phyloP scores from a whole-genome alignment of 176 grass and related monocot genomes.

The Musa schizocarpa region DNA sequence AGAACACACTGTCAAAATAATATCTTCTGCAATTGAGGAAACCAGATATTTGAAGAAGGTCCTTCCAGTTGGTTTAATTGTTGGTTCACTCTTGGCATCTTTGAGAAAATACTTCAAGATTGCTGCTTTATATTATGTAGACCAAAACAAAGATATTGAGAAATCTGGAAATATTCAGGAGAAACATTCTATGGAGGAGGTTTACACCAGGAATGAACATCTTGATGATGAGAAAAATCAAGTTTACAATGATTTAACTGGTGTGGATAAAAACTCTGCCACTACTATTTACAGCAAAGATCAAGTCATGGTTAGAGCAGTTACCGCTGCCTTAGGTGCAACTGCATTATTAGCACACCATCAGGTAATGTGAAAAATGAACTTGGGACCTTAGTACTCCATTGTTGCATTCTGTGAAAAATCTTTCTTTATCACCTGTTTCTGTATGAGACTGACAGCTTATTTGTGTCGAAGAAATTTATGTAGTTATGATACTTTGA shows the following conservation, averaged over 20 bases:
- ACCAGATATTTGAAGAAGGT: constrained; percentile 49
- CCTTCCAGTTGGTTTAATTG: constrained; percentile 77
- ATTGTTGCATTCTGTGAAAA: background rate
- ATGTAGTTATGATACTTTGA: background rate
- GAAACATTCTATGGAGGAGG: background rate
- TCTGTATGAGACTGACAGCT: background rate
- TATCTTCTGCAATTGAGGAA: constrained; percentile 54
- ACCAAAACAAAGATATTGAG: constrained; percentile 26
- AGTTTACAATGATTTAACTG: background rate
- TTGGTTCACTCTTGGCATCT: constrained; percentile 66
- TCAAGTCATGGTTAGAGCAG: constrained; percentile 71
- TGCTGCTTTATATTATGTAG: constrained; percentile 21
- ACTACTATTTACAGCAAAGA: constrained; percentile 11
- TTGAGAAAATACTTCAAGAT: constrained; percentile 70
- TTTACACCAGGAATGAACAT: background rate
- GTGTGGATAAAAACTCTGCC: constrained; percentile 19
- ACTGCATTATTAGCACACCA: constrained; percentile 69
- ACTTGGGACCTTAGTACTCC: background rate
- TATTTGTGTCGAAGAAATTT: background rate
- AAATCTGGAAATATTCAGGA: constrained; percentile 7
- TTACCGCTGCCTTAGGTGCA: constrained; percentile 78
- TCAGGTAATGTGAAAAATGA: constrained; percentile 39
- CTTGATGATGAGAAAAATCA: background rate
- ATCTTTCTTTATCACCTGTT: background rate
- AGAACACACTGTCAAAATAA: constrained; percentile 47